Evolutionary conservation across 2,329 filamentous ascomycete genomes (phyloP).

Genomic region (Trichoderma simmonsii): DNA sequence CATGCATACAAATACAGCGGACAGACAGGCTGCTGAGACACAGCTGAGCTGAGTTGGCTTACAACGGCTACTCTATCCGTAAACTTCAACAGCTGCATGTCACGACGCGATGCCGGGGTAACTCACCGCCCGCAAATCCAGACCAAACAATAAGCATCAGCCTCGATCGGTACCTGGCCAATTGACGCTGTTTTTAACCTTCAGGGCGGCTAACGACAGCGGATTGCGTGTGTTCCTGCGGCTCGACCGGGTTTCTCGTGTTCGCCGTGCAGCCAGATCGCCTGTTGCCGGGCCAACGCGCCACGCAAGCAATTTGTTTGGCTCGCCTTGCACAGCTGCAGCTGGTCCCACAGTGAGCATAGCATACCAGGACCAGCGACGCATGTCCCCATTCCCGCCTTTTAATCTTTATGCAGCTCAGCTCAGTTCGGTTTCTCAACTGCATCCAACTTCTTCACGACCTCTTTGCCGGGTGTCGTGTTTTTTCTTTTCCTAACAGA

Average conservation of each 20-base stretch:
- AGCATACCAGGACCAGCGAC: background rate
- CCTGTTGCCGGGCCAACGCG: constrained; percentile 18
- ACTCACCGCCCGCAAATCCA: background rate
- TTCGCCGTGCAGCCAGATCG: background rate
- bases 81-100: background rate
- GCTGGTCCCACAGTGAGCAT: background rate
- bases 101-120: background rate
- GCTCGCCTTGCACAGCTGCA: constrained; percentile 9
- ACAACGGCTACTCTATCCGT: background rate
- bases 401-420: constrained; percentile 14
- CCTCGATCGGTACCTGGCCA: constrained; percentile 12
- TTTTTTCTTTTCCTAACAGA: background rate
- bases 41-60: background rate
- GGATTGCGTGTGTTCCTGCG: constrained; percentile 13
- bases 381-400: constrained; percentile 6
- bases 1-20: background rate
- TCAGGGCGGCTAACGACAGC: background rate
- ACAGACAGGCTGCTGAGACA: background rate
- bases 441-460: background rate
- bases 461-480: background rate
- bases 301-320: constrained; percentile 17
- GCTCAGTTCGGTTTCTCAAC: background rate
- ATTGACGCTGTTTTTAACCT: background rate
- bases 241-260: constrained; percentile 7
- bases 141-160: constrained; percentile 10